Conservation (phyloP, 148 eudicot species). For the Dianthus caryophyllus region DNA sequence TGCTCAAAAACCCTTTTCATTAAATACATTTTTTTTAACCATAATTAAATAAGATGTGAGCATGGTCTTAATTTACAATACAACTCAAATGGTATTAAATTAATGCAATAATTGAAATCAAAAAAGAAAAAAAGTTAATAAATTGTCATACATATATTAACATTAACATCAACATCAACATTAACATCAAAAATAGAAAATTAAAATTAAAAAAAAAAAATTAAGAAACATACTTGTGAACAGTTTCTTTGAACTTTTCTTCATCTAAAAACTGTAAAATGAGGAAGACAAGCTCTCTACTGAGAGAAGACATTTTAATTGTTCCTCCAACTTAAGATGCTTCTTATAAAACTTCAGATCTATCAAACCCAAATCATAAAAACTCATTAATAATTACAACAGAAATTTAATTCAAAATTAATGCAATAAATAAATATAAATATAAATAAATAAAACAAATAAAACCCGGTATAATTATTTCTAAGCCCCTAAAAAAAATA, state of each 20-base stretch:
- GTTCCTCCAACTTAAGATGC: slow-evolving; percentile 20
- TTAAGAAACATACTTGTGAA: slow-evolving; percentile 58
- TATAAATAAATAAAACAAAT: neutral
- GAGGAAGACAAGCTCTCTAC: slow-evolving; percentile 84
- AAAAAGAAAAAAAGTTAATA: too few relatives aligned
- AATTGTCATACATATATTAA: too few relatives aligned
- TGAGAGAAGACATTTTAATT: slow-evolving; percentile 68
- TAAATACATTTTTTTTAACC: too few relatives aligned
- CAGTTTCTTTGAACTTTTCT: slow-evolving; percentile 88
- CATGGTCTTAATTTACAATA: too few relatives aligned
- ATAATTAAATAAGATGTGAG: too few relatives aligned
- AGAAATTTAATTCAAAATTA: neutral
- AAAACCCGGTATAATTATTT: neutral
- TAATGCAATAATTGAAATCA: neutral
- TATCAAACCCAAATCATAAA: slow-evolving; percentile 22
- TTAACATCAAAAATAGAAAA: too few relatives aligned
- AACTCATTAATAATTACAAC: neutral
- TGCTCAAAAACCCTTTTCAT: too few relatives aligned
- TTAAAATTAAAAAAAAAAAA: too few relatives aligned
- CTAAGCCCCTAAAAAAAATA: too few relatives aligned
- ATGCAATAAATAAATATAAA: neutral
- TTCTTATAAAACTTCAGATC: slow-evolving; percentile 39
- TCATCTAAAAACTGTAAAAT: slow-evolving; percentile 86
- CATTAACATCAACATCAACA: too few relatives aligned
- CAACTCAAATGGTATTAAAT: neutral